A percentile compares a stretch with the other conserved stretches of the same genome.
Evolutionary conservation across 2,329 filamentous ascomycete genomes (phyloP).

Genomic region (Epichloe uncinata): DNA sequence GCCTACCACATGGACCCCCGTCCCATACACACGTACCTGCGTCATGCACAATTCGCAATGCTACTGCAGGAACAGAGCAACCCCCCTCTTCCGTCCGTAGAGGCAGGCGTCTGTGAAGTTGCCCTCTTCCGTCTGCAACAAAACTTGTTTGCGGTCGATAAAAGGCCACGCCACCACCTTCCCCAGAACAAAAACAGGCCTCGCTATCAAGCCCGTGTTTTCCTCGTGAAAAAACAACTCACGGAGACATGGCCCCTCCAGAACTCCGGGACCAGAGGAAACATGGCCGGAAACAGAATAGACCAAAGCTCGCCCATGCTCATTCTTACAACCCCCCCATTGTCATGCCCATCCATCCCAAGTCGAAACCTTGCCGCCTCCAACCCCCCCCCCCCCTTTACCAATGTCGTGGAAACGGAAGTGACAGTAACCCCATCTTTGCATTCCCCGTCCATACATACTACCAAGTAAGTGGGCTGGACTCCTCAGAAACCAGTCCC

Average conservation of each 20-base stretch:
- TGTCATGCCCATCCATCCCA: not conserved
- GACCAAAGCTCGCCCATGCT: not conserved
- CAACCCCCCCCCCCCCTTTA: slow-evolving; percentile 1
- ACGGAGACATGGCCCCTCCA: no score
- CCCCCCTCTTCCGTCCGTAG: not conserved
- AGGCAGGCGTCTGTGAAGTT: not conserved
- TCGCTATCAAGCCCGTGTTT: no score
- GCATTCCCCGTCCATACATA: not conserved
- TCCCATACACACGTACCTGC: not conserved
- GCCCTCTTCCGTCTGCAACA: no score
- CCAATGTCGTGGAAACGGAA: not conserved
- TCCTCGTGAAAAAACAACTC: no score
- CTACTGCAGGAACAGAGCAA: not conserved
- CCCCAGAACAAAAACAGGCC: no score
- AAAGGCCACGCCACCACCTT: no score
- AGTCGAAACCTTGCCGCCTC: slow-evolving; percentile 11
- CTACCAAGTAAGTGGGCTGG: not conserved
- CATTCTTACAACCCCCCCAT: not conserved
- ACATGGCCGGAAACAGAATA: slow-evolving; percentile 3
- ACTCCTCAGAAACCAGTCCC: not conserved
- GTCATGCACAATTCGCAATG: not conserved
- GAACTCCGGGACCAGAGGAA: no score
- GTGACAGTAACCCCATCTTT: not conserved
- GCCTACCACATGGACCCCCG: no score
- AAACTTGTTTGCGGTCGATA: no score